A percentile compares a stretch with the other conserved stretches of the same genome.
These are phyloP conservation scores for Beauveria rudraprayagi DNA, from an alignment of 2,329 filamentous ascomycete species.

Conservation along the genomic window DNA sequence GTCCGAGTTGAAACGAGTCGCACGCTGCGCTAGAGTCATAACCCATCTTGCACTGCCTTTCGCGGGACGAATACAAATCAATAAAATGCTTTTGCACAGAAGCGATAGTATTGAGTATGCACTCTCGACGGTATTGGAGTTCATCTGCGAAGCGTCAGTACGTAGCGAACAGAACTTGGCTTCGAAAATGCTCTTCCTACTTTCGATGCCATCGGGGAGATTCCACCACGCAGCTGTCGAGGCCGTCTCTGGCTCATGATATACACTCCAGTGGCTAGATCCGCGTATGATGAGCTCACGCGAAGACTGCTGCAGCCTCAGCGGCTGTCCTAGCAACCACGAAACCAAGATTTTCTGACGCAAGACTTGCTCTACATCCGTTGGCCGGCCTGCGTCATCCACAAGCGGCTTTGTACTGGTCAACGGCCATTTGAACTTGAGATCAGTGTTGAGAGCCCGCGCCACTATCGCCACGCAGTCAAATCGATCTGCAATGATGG, in stretches of 20 bases:
- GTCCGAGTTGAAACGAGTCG: slow-evolving; percentile 70
- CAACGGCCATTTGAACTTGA: slow-evolving; percentile 48
- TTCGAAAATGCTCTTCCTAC: slow-evolving; percentile 28
- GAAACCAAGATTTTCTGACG: slow-evolving; percentile 63
- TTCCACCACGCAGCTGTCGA: slow-evolving; percentile 59
- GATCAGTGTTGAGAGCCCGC: slow-evolving; percentile 39
- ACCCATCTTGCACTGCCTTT: slow-evolving; percentile 60
- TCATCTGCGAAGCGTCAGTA: slow-evolving; percentile 40
- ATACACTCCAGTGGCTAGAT: slow-evolving; percentile 48
- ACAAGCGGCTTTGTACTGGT: slow-evolving; percentile 31
- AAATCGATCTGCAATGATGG: slow-evolving; percentile 66
- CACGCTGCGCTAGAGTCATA: slow-evolving; percentile 66
- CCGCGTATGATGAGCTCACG: slow-evolving; percentile 59
- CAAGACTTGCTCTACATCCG: slow-evolving; percentile 53
- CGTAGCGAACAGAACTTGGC: not conserved
- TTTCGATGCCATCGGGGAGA: slow-evolving; percentile 59
- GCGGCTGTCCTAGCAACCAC: slow-evolving; percentile 54
- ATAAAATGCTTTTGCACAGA: slow-evolving; percentile 64
- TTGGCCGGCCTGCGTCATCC: slow-evolving; percentile 28
- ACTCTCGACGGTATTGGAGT: slow-evolving; percentile 55
- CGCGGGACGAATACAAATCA: slow-evolving; percentile 57
- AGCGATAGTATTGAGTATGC: slow-evolving; percentile 60
- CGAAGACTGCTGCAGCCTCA: slow-evolving; percentile 53
- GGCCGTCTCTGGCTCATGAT: slow-evolving; percentile 20
- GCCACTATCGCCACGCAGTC: slow-evolving; percentile 52